These are phyloP conservation scores for Raffaelea ambrosiae DNA, from an alignment of 2,329 filamentous ascomycete species.

Conservation along the genomic window DNA sequence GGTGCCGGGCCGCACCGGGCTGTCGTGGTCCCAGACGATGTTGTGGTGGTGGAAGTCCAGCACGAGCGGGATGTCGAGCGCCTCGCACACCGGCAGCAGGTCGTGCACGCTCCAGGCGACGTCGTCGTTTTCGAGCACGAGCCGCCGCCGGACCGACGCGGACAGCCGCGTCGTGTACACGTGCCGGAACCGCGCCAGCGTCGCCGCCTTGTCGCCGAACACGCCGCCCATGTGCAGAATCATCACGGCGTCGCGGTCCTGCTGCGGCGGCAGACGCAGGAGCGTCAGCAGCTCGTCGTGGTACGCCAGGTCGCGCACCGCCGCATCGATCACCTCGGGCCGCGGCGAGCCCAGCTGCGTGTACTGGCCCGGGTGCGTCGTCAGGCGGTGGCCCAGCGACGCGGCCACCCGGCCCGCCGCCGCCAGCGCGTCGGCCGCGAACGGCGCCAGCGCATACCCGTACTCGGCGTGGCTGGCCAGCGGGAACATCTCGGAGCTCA, in stretches of 20 bases:
- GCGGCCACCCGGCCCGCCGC: constrained; percentile 70
- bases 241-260: constrained; percentile 83
- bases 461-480: constrained; percentile 85
- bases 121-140: constrained; percentile 93
- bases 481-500: constrained; percentile 95
- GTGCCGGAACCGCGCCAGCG: constrained; percentile 66
- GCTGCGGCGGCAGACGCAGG: constrained; percentile 67
- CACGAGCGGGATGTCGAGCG: constrained; percentile 86
- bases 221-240: constrained; percentile 88
- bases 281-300: constrained; percentile 78
- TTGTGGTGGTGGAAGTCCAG: constrained; percentile 96
- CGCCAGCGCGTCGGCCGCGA: constrained; percentile 68
- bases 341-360: constrained; percentile 85
- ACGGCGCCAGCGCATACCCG: constrained; percentile 76
- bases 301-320: constrained; percentile 76
- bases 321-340: constrained; percentile 64
- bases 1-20: constrained; percentile 17
- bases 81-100: constrained; percentile 79
- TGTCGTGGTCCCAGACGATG: constrained; percentile 64
- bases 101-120: constrained; percentile 91
- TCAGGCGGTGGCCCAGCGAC: constrained; percentile 74
- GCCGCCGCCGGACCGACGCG: constrained; percentile 62
- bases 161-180: constrained; percentile 62
- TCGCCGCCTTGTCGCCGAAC: constrained; percentile 78
- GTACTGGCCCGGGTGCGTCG: constrained; percentile 86